Conservation (phyloP, 352 stramenopile genomes). For the Phytopythium delawarense region DNA sequence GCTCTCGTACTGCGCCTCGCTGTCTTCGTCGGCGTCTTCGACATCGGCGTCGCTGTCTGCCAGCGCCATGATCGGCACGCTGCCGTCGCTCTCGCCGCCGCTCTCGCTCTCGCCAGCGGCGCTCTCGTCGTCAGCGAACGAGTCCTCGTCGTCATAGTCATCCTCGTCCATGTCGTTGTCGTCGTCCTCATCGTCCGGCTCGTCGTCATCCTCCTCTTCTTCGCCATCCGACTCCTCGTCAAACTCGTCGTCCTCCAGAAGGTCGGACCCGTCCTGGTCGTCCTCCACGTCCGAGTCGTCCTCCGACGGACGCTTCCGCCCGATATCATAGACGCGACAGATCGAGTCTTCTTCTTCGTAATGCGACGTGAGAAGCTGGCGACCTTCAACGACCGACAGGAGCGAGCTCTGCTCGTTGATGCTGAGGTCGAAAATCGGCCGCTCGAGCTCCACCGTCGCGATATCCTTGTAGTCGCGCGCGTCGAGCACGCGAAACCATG, state of each 20-base stretch:
- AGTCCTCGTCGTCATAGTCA: slow-evolving; percentile 36
- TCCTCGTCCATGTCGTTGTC: slow-evolving; percentile 35
- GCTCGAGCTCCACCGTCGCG: slow-evolving; percentile 75
- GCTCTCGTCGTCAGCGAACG: slow-evolving; percentile 25
- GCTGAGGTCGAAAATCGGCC: slow-evolving; percentile 67
- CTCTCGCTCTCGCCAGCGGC: slow-evolving; percentile 24
- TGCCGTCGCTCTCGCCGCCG: slow-evolving; percentile 15
- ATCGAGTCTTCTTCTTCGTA: slow-evolving; percentile 71
- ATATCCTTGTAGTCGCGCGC: slow-evolving; percentile 83
- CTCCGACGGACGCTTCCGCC: slow-evolving; percentile 77
- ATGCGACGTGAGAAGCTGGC: slow-evolving; percentile 56
- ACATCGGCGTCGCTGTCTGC: slow-evolving; percentile 32
- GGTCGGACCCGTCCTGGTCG: slow-evolving; percentile 58
- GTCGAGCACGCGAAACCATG: slow-evolving; percentile 83
- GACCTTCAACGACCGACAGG: slow-evolving; percentile 68
- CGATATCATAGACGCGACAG: slow-evolving; percentile 86
- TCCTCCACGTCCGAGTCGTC: slow-evolving; percentile 88
- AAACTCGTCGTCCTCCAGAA: slow-evolving; percentile 75
- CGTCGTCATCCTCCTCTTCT: slow-evolving; percentile 43
- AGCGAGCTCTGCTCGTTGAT: slow-evolving; percentile 64
- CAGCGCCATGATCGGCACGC: slow-evolving; percentile 10
- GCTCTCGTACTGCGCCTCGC: slow-evolving; percentile 14
- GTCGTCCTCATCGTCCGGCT: slow-evolving; percentile 49
- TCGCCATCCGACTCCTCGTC: slow-evolving; percentile 56
- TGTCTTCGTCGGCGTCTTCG: slow-evolving; percentile 31